Evolutionary conservation across 2,329 filamentous ascomycete genomes (phyloP).

Genomic region (Metarhizium guizhouense): DNA sequence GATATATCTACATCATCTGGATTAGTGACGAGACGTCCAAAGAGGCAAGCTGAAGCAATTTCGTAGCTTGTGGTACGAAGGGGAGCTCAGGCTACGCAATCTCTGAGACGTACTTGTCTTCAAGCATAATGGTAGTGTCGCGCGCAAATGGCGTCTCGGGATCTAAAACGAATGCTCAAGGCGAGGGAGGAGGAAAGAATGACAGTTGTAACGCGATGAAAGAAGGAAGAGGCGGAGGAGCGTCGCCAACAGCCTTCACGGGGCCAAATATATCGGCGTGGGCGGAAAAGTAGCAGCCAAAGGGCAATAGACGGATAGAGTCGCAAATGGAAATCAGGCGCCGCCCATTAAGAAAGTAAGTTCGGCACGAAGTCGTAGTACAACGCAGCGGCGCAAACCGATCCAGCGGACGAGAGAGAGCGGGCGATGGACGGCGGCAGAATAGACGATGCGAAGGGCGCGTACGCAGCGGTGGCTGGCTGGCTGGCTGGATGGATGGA

Average conservation of each 20-base stretch:
- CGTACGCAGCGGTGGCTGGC: not conserved
- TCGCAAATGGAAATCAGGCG: not conserved
- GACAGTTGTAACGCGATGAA: not conserved
- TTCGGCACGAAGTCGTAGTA: not conserved
- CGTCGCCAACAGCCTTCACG: not conserved
- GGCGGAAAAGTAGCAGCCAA: no score
- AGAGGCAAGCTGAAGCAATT: not conserved
- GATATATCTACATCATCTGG: slow-evolving; percentile 52
- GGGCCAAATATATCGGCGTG: not conserved
- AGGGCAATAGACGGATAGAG: not conserved
- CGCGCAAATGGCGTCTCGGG: slow-evolving; percentile 10
- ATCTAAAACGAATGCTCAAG: not conserved
- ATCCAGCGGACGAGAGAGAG: not conserved
- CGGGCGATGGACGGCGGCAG: not conserved
- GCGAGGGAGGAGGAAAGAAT: not conserved
- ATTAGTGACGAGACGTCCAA: not conserved
- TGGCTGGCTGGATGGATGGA: not conserved
- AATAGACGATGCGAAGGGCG: not conserved
- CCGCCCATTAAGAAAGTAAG: not conserved
- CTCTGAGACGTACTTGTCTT: slow-evolving; percentile 27
- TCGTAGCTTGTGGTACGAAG: not conserved
- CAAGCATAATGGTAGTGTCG: slow-evolving; percentile 20
- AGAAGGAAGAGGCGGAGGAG: not conserved
- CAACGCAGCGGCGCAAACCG: not conserved
- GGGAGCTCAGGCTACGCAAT: not conserved